Evolutionary conservation across 2,329 filamentous ascomycete species (phyloP).

Genomic region (Colletotrichum euphorbiae): DNA sequence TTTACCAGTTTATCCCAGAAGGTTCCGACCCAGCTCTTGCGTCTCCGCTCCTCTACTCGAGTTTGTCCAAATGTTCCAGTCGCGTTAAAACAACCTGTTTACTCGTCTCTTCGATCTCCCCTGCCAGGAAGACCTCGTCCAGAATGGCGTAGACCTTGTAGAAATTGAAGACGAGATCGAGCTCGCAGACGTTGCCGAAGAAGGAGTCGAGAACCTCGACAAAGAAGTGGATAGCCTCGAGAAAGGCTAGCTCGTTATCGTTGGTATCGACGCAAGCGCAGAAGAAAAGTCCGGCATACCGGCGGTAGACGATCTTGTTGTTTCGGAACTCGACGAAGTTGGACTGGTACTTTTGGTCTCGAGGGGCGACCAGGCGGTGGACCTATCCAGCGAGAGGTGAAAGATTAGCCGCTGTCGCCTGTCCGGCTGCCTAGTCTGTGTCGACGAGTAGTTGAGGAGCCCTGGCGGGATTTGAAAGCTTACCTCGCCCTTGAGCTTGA

Average conservation of each 20-base stretch:
- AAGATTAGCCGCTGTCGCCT: not conserved
- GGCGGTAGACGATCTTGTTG: conserved; percentile 96
- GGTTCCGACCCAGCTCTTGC: not conserved
- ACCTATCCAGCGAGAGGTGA: conserved; percentile 65
- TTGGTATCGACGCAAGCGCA: conserved; percentile 99
- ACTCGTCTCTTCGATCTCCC: conserved; percentile 98
- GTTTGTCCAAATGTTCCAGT: conserved; percentile 94
- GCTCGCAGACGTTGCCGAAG: conserved; percentile 98
- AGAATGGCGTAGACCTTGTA: conserved; percentile 97
- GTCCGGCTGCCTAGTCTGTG: not conserved
- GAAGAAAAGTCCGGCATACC: conserved; percentile 98
- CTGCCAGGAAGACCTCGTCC: conserved; percentile 96
- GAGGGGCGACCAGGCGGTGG: conserved; percentile 95
- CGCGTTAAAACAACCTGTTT: conserved; percentile 97
- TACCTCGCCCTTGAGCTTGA: conserved; percentile 98
- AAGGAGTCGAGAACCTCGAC: conserved; percentile 98
- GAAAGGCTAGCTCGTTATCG: conserved; percentile 96
- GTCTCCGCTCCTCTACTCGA: conserved; percentile 71
- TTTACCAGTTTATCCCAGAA: not conserved
- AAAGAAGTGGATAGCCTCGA: conserved; percentile 99
- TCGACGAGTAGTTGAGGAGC: not conserved
- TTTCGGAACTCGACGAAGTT: conserved; percentile 98
- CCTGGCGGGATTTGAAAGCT: conserved; percentile 42
- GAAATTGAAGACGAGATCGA: conserved; percentile 88
- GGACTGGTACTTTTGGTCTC: conserved; percentile 99